A percentile compares a stretch with the other conserved stretches of the same genome.
Evolutionary conservation across 805 yeast species (phyloP).

Genomic region (Candida caryicola): DNA sequence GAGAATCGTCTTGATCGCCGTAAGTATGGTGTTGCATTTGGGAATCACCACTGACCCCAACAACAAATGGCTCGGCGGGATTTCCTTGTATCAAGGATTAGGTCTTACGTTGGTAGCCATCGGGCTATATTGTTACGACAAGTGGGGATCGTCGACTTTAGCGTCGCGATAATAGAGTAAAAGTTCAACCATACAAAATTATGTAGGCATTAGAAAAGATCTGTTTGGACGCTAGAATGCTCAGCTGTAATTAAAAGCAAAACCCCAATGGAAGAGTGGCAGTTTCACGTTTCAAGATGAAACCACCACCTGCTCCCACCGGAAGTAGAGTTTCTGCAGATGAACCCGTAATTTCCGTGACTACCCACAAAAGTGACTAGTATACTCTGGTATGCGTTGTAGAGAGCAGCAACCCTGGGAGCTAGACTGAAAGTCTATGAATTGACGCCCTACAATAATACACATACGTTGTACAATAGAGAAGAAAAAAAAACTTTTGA

Average conservation of each 20-base stretch:
- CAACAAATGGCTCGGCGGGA: constrained; percentile 26
- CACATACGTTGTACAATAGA: constrained; percentile 45
- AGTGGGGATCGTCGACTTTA: constrained; percentile 46
- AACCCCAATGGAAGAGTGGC: constrained; percentile 6
- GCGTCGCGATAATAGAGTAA: constrained; percentile 1
- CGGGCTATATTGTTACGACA: constrained; percentile 63
- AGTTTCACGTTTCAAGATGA: constrained; percentile 6
- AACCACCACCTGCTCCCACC: constrained; percentile 8
- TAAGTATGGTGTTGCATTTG: constrained; percentile 59
- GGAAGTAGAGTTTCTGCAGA: constrained; percentile 12
- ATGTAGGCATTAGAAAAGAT: too few species aligned
- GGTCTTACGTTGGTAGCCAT: constrained; percentile 52
- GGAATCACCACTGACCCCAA: constrained; percentile 23
- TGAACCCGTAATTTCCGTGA: constrained; percentile 43
- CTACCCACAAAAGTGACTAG: constrained; percentile 37
- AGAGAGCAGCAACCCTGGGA: constrained; percentile 45
- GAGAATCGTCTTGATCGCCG: constrained; percentile 77
- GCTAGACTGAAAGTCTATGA: constrained; percentile 18
- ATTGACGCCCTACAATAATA: constrained; percentile 50
- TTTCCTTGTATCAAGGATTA: constrained; percentile 43
- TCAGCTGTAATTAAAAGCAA: constrained; percentile 21
- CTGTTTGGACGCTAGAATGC: constrained; percentile 48
- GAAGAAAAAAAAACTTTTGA: constrained; percentile 16
- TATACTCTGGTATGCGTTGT: constrained; percentile 48
- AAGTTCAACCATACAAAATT: too few species aligned